These are phyloP conservation scores for Paratrypanosoma confusum DNA, from an alignment of 208 protist genomes.

Conservation along the genomic window DNA sequence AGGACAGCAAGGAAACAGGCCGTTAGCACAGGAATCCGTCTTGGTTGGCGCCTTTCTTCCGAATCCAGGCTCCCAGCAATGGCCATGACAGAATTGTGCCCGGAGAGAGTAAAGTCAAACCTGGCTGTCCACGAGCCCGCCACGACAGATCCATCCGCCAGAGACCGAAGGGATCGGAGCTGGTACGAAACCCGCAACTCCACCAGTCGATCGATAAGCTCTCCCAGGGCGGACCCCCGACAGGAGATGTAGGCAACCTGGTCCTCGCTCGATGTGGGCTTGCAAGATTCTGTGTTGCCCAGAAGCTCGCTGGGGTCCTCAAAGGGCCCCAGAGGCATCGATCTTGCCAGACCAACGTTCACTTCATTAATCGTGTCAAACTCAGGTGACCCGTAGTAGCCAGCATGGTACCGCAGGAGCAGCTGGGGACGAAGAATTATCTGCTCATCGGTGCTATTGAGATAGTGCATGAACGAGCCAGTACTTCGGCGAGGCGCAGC, in stretches of 20 bases:
- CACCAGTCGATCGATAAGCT: slow-evolving; percentile 25
- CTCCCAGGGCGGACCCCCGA: slow-evolving; percentile 15
- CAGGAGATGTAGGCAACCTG: slow-evolving; percentile 27
- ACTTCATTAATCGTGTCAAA: slow-evolving; percentile 8
- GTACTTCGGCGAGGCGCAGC: slow-evolving; percentile 17
- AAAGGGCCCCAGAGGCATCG: slow-evolving; percentile 21
- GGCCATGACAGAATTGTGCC: slow-evolving; percentile 31
- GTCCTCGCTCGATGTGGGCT: slow-evolving; percentile 14
- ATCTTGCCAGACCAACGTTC: slow-evolving; percentile 11
- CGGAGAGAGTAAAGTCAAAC: slow-evolving; percentile 24
- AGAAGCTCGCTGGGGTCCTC: slow-evolving; percentile 10
- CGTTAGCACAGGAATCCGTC: slow-evolving; percentile 19
- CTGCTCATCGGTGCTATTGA: slow-evolving; percentile 6
- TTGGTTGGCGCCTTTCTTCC: slow-evolving; percentile 3
- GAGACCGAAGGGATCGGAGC: slow-evolving; percentile 19
- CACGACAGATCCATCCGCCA: slow-evolving; percentile 5
- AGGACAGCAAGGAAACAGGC: slow-evolving; percentile 9
- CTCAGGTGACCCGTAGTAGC: slow-evolving; percentile 12
- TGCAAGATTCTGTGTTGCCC: slow-evolving; percentile 16
- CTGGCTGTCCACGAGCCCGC: slow-evolving; percentile 24
- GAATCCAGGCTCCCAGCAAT: slow-evolving; percentile 14
- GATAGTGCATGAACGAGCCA: slow-evolving; percentile 51
- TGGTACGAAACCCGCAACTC: slow-evolving; percentile 24
- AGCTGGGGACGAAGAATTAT: slow-evolving; percentile 14
- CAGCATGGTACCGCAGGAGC: slow-evolving; percentile 22